Percentiles rank a stretch among this genome's conserved stretches.
phyloP scores from a whole-genome alignment of 345 rosid species.

The Cardiospermum halicacabum region DNA sequence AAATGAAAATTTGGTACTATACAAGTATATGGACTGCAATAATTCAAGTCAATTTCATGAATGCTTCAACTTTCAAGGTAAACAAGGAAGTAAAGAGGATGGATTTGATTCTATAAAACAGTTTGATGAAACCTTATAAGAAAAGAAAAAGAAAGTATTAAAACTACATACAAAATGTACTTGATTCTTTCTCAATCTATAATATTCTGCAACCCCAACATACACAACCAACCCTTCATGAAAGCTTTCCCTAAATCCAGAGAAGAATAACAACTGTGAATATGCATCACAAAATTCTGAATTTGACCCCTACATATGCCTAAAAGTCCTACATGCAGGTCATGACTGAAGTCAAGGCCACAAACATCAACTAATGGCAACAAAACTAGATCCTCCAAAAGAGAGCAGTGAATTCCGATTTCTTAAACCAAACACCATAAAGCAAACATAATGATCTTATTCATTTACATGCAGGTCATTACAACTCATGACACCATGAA shows the following conservation, averaged over 20 bases:
- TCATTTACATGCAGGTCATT: background rate
- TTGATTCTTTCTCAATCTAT: too few species aligned
- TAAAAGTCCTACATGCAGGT: too few species aligned
- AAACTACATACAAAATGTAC: background rate
- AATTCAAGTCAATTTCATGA: background rate
- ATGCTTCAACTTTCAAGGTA: background rate
- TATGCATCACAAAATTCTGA: background rate
- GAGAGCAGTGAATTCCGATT: background rate
- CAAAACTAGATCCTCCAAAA: background rate
- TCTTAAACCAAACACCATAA: background rate
- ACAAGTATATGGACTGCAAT: background rate
- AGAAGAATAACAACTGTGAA: background rate
- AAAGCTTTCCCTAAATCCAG: background rate
- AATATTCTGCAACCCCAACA: background rate
- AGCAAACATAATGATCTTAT: constrained; percentile 2
- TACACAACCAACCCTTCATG: background rate
- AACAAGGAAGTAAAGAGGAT: background rate
- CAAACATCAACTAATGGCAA: background rate
- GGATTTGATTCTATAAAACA: background rate
- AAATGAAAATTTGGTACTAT: too few species aligned
- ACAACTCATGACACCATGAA: too few species aligned
- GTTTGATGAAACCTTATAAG: too few species aligned
- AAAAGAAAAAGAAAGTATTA: background rate
- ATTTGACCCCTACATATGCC: background rate
- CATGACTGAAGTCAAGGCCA: background rate